These are phyloP conservation scores for Cladosporium halotolerans DNA, from an alignment of 2,329 filamentous ascomycete genomes.

Conservation along the genomic window DNA sequence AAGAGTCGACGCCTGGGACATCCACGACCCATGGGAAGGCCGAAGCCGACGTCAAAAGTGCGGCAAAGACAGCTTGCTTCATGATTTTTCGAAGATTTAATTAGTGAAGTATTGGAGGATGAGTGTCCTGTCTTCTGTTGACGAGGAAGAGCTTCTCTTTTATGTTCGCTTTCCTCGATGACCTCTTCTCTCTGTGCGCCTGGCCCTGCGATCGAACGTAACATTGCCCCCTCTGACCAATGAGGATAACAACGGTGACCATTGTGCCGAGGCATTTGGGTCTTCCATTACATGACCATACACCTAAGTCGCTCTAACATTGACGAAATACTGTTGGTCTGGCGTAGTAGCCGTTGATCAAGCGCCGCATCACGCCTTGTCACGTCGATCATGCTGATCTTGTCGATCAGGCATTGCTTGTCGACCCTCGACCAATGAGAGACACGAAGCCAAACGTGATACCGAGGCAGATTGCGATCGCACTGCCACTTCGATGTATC, in stretches of 20 bases:
- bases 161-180: not conserved
- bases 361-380: not conserved
- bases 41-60: slow-evolving; percentile 22
- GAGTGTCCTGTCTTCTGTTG: no score
- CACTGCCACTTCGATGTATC: no score
- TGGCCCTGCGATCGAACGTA: no score
- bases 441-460: not conserved
- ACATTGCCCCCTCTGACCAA: no score
- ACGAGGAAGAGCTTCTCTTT: not conserved
- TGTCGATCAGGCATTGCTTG: not conserved
- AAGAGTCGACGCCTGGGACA: slow-evolving; percentile 33
- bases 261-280: no score
- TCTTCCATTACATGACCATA: no score
- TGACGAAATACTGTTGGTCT: not conserved
- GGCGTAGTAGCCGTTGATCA: not conserved
- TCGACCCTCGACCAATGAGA: not conserved
- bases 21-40: slow-evolving; percentile 37
- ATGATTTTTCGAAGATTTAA: slow-evolving; percentile 12
- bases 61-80: slow-evolving; percentile 21
- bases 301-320: not conserved
- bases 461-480: not conserved
- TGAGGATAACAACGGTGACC: no score
- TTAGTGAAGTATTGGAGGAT: not conserved
- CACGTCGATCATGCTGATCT: not conserved
- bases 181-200: not conserved